These are phyloP conservation scores for Wickerhamomyces queroliae DNA, from an alignment of 805 yeast species.

Conservation along the genomic window DNA sequence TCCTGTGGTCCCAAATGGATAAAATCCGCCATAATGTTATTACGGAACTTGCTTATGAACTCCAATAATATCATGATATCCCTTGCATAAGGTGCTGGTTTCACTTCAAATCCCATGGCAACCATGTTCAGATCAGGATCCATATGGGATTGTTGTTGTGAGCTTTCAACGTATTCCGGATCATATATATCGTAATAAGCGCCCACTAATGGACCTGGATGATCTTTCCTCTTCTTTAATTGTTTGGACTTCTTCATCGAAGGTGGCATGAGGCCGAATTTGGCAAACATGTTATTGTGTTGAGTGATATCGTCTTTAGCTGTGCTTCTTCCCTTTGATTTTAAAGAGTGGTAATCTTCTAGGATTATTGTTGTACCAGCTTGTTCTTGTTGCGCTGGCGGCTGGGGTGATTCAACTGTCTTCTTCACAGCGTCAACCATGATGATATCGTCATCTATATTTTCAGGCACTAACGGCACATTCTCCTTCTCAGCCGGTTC, in stretches of 20 bases:
- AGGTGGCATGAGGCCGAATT: conserved; percentile 9
- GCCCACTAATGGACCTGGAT: conserved; percentile 18
- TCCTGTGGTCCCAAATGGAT: conserved; percentile 21
- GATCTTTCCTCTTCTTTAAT: conserved; percentile 13
- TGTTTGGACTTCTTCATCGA: background rate
- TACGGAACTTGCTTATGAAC: conserved; percentile 17
- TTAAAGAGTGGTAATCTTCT: conserved; percentile 15
- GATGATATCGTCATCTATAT: background rate
- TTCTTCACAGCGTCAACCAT: background rate
- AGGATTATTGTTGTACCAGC: conserved; percentile 10
- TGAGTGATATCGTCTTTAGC: conserved; percentile 5
- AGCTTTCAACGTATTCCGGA: background rate
- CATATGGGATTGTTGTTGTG: background rate
- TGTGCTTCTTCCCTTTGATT: conserved; percentile 18
- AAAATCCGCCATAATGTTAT: conserved; percentile 8
- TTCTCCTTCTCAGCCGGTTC: background rate
- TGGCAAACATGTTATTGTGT: conserved; percentile 5
- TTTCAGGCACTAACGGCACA: background rate
- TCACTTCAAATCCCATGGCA: conserved; percentile 20
- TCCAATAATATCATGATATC: conserved; percentile 18
- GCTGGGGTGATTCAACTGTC: too few relatives aligned
- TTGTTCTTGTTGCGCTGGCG: background rate
- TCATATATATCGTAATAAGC: conserved; percentile 12
- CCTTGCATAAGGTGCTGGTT: conserved; percentile 18
- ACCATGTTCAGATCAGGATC: conserved; percentile 7